These are phyloP conservation scores for Lathyrus oleraceus DNA, from an alignment of 306 rosid species.

Conservation along the genomic window DNA sequence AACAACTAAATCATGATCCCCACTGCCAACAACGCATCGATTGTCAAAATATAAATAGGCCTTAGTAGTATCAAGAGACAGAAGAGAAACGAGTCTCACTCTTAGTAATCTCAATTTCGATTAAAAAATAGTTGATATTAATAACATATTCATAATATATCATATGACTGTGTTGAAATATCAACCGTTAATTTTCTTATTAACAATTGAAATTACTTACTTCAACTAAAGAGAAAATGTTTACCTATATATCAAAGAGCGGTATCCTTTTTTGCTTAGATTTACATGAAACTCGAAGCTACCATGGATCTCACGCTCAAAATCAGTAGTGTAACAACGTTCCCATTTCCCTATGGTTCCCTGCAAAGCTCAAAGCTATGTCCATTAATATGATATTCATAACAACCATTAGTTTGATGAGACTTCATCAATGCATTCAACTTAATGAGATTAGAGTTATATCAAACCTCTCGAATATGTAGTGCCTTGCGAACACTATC, in stretches of 20 bases:
- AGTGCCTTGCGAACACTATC: slow-evolving; percentile 35
- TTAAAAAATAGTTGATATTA: background rate
- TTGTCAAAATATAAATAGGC: background rate
- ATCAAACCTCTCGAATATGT: slow-evolving; percentile 42
- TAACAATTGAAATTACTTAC: background rate
- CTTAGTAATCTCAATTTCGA: too few relatives aligned
- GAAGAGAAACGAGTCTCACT: too few relatives aligned
- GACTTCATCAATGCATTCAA: background rate
- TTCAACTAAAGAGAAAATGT: background rate
- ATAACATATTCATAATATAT: background rate
- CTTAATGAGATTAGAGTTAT: background rate
- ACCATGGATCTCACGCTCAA: background rate
- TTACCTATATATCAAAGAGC: slow-evolving; percentile 54
- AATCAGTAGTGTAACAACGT: slow-evolving; percentile 9
- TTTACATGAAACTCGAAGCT: slow-evolving; percentile 44
- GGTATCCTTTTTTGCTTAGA: slow-evolving; percentile 44
- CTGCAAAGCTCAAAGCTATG: slow-evolving; percentile 9
- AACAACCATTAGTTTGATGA: background rate
- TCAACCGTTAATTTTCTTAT: background rate
- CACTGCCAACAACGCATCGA: slow-evolving; percentile 37
- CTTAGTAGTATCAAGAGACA: too few relatives aligned
- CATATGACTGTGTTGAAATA: background rate
- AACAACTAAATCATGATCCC: slow-evolving; percentile 49
- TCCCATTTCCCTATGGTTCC: slow-evolving; percentile 34
- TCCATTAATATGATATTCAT: background rate